Percentiles rank a stretch among this genome's conserved stretches.
Conservation (phyloP, 163 green algal species). For the Scenedesmus sp. region DNA sequence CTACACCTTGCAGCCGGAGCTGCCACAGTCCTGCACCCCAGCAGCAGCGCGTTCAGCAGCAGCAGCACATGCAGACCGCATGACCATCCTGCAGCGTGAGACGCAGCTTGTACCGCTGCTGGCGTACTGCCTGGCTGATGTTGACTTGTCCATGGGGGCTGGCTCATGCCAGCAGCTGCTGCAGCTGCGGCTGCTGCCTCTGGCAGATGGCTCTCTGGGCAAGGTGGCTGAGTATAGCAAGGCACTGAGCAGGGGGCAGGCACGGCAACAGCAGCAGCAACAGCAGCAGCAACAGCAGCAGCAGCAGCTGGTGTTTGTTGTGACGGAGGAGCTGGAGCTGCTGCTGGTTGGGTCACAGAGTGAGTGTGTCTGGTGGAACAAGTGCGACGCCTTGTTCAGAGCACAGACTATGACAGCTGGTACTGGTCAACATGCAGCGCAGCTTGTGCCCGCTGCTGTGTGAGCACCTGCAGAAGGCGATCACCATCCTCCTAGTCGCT, state of each 20-base stretch:
- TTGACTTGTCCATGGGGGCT: slow-evolving; percentile 59
- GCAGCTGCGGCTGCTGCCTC: slow-evolving; percentile 73
- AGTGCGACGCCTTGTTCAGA: neutral
- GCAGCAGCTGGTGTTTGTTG: slow-evolving; percentile 49
- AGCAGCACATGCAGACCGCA: slow-evolving; percentile 5
- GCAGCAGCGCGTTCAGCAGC: slow-evolving; percentile 51
- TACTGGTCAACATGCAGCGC: too few relatives aligned
- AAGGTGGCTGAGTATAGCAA: neutral
- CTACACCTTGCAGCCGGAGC: slow-evolving; percentile 46
- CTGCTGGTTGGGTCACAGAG: slow-evolving; percentile 46
- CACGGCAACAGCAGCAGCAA: slow-evolving; percentile 33
- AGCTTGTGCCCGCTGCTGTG: too few relatives aligned
- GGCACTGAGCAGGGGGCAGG: neutral
- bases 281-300: slow-evolving; percentile 30
- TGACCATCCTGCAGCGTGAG: neutral
- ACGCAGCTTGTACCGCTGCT: slow-evolving; percentile 64
- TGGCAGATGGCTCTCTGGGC: slow-evolving; percentile 61
- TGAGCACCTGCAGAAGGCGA: too few relatives aligned
- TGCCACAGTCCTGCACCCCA: slow-evolving; percentile 56
- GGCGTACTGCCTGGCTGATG: slow-evolving; percentile 72
- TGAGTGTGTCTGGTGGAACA: neutral
- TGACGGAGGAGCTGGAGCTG: slow-evolving; percentile 57
- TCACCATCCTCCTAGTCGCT: too few relatives aligned
- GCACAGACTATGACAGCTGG: neutral
- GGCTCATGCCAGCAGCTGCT: slow-evolving; percentile 57